Evolutionary conservation across 78 protist genomes (phyloP).

Genomic region (Thecamonas trahens): DNA sequence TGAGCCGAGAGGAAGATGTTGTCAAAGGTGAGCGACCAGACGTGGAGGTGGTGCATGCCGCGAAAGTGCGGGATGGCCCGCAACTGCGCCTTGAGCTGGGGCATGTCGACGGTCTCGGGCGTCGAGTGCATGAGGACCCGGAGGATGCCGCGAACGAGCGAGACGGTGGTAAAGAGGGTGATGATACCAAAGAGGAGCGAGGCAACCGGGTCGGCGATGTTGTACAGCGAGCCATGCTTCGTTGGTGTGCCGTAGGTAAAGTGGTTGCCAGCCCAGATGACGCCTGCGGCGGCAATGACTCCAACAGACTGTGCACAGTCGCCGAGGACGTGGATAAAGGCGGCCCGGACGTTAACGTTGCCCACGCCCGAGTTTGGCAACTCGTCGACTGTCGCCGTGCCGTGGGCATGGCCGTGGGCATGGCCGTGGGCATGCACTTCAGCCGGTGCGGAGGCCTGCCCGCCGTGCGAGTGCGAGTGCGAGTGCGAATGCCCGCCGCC

Average conservation of each 20-base stretch:
- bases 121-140: slow-evolving; percentile 8
- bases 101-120: neutral
- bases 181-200: slow-evolving; percentile 2
- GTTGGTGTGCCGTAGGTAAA: neutral
- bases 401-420: no score
- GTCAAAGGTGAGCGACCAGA: slow-evolving; percentile 1
- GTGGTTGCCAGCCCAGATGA: slow-evolving; percentile 33
- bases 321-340: slow-evolving; percentile 60
- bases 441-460: no score
- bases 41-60: slow-evolving; percentile 13
- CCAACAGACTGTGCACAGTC: slow-evolving; percentile 57
- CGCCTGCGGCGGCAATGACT: slow-evolving; percentile 47
- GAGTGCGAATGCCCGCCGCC: slow-evolving; percentile 10
- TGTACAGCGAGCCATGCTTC: neutral
- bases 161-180: slow-evolving; percentile 3
- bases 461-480: slow-evolving; percentile 26
- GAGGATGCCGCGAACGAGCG: neutral
- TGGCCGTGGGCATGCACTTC: slow-evolving; percentile 14
- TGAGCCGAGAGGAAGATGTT: slow-evolving; percentile 3
- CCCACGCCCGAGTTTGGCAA: no score
- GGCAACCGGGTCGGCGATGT: slow-evolving; percentile 4
- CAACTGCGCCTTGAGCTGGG: neutral
- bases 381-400: slow-evolving; percentile 16
- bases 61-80: neutral
- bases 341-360: slow-evolving; percentile 45